phyloP scores from a whole-genome alignment of 257 asterid species.

The Solanum habrochaites region DNA sequence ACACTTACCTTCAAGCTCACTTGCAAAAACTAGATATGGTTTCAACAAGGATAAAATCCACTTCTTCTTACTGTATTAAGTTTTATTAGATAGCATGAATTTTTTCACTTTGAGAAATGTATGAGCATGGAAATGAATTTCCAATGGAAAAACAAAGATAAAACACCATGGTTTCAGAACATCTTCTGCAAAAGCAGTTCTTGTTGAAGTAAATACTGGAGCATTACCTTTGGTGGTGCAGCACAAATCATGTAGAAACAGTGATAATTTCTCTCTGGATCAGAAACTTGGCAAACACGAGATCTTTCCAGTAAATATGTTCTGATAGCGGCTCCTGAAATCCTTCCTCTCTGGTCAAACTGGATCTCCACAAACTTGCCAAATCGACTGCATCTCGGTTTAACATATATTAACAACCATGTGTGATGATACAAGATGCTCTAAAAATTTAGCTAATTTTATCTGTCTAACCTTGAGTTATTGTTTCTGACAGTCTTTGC shows the following conservation, averaged over 20 bases:
- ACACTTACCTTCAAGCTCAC: background rate
- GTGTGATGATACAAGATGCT: background rate
- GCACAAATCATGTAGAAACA: conserved; percentile 21
- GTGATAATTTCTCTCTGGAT: conserved; percentile 21
- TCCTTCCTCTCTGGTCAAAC: conserved; percentile 8
- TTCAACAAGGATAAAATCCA: background rate
- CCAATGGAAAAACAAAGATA: background rate
- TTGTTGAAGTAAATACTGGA: background rate
- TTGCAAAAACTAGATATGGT: background rate
- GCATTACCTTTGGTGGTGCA: conserved; percentile 12
- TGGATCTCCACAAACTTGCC: conserved; percentile 22
- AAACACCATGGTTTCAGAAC: background rate
- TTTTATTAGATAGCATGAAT: background rate
- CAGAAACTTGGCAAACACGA: conserved; percentile 20
- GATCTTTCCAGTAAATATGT: conserved; percentile 19
- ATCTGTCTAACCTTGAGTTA: conserved; percentile 12
- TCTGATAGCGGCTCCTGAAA: conserved; percentile 18
- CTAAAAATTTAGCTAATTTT: background rate
- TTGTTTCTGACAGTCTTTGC: conserved; percentile 19
- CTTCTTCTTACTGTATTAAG: background rate
- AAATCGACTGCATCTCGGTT: conserved; percentile 8
- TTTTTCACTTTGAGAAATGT: background rate
- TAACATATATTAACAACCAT: background rate
- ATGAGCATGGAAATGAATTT: background rate
- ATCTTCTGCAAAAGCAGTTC: background rate